Percentiles rank a stretch among this genome's conserved stretches.
Evolutionary conservation across 83 land plant species (phyloP).

Genomic region (Picea engelmannii): DNA sequence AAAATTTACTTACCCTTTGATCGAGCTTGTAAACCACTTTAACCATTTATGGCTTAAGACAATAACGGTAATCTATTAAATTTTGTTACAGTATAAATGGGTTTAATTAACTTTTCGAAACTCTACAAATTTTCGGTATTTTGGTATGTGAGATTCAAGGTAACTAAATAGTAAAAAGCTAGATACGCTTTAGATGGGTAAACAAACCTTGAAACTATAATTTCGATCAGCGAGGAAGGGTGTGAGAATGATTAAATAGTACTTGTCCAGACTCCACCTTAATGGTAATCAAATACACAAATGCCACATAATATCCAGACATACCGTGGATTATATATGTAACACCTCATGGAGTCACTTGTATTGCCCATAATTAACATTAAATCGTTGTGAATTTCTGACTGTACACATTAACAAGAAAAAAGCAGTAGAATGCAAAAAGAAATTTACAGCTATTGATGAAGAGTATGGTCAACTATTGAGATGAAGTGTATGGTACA

Average conservation of each 20-base stretch:
- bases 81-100: too few relatives aligned
- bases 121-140: too few relatives aligned
- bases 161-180: too few relatives aligned
- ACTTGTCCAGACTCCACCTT: background rate
- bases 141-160: too few relatives aligned
- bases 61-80: too few relatives aligned
- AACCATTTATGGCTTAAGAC: too few relatives aligned
- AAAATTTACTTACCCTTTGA: too few relatives aligned
- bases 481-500: conserved; percentile 11
- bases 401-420: background rate
- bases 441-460: background rate
- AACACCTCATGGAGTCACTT: background rate
- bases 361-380: background rate
- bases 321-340: too few relatives aligned
- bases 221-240: background rate
- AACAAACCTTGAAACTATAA: background rate
- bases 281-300: background rate
- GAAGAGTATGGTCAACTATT: conserved; percentile 4
- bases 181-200: too few relatives aligned
- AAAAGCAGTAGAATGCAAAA: conserved; percentile 9
- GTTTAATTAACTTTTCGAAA: too few relatives aligned
- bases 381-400: background rate
- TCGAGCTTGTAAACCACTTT: too few relatives aligned
- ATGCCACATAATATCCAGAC: background rate
- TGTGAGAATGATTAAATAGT: background rate